Base-by-base conservation (phyloP, 2,329 filamentous ascomycete genomes). In the Neodidymelliopsis sp. region DNA sequence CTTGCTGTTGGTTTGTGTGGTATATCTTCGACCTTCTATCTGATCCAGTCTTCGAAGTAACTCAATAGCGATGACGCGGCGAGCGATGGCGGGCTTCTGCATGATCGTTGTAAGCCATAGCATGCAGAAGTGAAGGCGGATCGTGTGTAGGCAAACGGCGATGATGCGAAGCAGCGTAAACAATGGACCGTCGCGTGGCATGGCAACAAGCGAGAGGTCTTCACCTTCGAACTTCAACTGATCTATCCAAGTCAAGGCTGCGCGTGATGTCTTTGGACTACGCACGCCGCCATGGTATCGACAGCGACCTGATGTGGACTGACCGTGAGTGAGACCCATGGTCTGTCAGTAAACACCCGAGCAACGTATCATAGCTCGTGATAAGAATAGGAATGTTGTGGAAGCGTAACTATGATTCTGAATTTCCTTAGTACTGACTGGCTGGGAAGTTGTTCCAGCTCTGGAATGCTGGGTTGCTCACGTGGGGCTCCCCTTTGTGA, bases 51-150 rank as follows among this genome's bases (percentile, higher is more conserved):
- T 45, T 19, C 45, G 52, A 18, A 60, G 39, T 8, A 54, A 13
- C 45, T 56, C 56, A 40, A 49, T 54, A n/a, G 45, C 52, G 35
- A 54, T 31, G 12, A 51, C 36, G 29, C 37, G 54, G 25, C 44
- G 42, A 40, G 52, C 48, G 13, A 53, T 10, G n/a, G 40, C 51
- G 12, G 49, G 48, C 22, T 33, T 45, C 15, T 55, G 57, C 62
- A 62, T 61, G 15, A 49, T 24, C 20, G 28, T 27, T 38, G 41
- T 50, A 25, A 52, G 48, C 42, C 41, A 46, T 37, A 46, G 18
- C 42, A 46, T 52, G 27, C 22, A 42, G 20, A 46, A 9, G 23
- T 46, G 42, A 22, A 52, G 25, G 33, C 11, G 41, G 42, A 42
- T 37, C 2, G 37, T 52, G 33, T 42, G 33, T 31, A 52, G 48